Evolutionary conservation across 306 rosid genomes (phyloP), one percentile per base, ranked within the genome.

Genomic region (Citrullus mucosospermus): DNA sequence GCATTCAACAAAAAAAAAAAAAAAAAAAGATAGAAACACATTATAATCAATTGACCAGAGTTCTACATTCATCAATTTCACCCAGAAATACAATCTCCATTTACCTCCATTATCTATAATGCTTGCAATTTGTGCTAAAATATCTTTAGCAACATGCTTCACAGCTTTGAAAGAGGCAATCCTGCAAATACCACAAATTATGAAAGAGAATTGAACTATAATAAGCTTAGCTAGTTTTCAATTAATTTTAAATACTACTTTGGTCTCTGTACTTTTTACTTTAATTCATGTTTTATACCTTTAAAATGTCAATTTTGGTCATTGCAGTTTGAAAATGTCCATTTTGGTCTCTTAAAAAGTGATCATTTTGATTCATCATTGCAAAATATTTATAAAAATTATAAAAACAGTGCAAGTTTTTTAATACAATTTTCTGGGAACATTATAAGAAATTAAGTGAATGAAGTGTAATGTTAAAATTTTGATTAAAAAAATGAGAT

Each of bases 121-220:
- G 22, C 62, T 53, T 53, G 6, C 62, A 50, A 71, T 67, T 78
- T 65, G 85, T 83, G 78, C 74, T 72, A 75, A 76, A 63, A 74
- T 78, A 71, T 76, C 82, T 43, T 30, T 76, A 38, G 63, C 57
- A 53, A 6, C 57, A 25, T 48, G 5, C 39, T 77, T 81, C 87
- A 91, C 58, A 91, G 93, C 91, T 86, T 93, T 77, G 98, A 89
- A 79, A 75, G 83, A 54, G 97, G 85, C 79, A 88, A 84, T 55
- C 89, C 98, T 91, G 90, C 76, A 84, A 30, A 75, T 17, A 41
- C 39, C 80, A 36, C 16, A 80, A 54, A 80, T 20, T 0, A 56
- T 14, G 41, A 63, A 67, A 51, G 48, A 54, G 43, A 59, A 32
- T 61, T 82, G 58, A 43, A 68, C 61, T 51, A 4, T 18, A 32